phyloP scores from a whole-genome alignment of 371 early-diverging fungal species.

The Apophysomyces sp. region DNA sequence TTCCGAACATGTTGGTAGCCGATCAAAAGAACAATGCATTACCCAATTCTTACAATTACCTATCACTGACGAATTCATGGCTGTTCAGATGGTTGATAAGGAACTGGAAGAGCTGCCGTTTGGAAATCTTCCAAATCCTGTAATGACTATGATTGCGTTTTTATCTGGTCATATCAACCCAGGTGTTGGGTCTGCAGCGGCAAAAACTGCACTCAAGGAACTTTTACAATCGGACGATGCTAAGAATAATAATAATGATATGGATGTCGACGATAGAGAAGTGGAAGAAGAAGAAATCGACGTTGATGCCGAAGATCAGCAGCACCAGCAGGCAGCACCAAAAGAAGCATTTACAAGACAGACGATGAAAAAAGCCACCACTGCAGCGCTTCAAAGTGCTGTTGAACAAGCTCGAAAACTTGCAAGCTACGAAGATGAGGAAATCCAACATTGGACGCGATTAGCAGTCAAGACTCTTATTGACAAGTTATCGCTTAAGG shows the following conservation, averaged over 20 bases:
- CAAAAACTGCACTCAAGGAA: constrained; percentile 36
- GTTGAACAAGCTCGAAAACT: constrained; percentile 61
- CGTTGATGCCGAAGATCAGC: constrained; percentile 13
- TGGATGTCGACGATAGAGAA: neutral
- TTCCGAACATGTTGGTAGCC: constrained; percentile 93
- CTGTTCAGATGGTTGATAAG: constrained; percentile 20
- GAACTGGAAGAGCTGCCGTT: constrained; percentile 42
- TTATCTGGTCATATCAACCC: constrained; percentile 45
- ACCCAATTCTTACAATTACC: constrained; percentile 94
- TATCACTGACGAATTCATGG: constrained; percentile 63
- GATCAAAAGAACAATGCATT: constrained; percentile 94
- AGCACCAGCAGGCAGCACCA: neutral
- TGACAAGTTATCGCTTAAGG: constrained; percentile 82
- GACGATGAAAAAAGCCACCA: constrained; percentile 49
- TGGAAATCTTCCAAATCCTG: constrained; percentile 34
- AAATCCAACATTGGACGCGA: constrained; percentile 79
- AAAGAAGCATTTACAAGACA: constrained; percentile 29
- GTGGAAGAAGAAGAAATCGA: constrained; percentile 21
- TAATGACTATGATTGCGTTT: constrained; percentile 48
- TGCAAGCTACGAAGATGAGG: constrained; percentile 76
- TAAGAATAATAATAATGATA: neutral
- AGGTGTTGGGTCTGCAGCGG: constrained; percentile 49
- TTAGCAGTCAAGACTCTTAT: constrained; percentile 80
- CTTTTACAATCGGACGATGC: constrained; percentile 24
- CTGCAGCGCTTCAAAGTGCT: constrained; percentile 58